Evolutionary conservation across 192 early-diverging fungal species (phyloP).

Genomic region (Diversispora epigaea): DNA sequence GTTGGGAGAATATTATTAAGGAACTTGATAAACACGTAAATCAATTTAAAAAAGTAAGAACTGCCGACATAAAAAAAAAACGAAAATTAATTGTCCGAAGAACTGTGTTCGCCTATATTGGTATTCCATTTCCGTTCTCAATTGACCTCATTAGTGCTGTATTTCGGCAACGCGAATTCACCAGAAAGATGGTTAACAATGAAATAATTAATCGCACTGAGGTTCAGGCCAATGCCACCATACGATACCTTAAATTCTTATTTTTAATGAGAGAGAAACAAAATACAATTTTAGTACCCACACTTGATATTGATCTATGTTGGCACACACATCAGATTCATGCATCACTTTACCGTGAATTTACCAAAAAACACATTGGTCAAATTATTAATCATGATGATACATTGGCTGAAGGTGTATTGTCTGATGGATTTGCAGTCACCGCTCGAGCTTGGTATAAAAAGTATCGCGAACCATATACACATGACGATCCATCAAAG

Average conservation of each 20-base stretch:
- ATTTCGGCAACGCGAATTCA: constrained; percentile 52
- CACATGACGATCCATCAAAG: not conserved
- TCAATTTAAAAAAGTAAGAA: not conserved
- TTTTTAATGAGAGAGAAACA: too few species aligned
- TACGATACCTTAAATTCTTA: not conserved
- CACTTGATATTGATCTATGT: too few species aligned
- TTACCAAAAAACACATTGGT: too few species aligned
- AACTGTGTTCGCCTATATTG: constrained; percentile 41
- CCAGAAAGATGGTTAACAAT: constrained; percentile 16
- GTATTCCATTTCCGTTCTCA: constrained; percentile 21
- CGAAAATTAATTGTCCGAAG: constrained; percentile 30
- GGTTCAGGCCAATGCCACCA: not conserved
- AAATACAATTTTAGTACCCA: too few species aligned
- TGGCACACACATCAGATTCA: too few species aligned
- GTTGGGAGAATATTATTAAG: constrained; percentile 13
- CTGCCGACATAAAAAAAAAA: not conserved
- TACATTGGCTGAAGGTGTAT: not conserved
- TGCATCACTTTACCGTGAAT: too few species aligned
- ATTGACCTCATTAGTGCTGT: constrained; percentile 54
- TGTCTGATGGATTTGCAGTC: not conserved
- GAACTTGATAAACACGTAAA: constrained; percentile 8
- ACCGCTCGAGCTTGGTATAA: not conserved
- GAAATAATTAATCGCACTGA: not conserved
- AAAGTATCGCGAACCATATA: not conserved
- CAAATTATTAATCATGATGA: constrained; percentile 4